These are phyloP conservation scores for Zygosaccharomyces bisporus DNA, from an alignment of 805 yeast species.

Conservation along the genomic window DNA sequence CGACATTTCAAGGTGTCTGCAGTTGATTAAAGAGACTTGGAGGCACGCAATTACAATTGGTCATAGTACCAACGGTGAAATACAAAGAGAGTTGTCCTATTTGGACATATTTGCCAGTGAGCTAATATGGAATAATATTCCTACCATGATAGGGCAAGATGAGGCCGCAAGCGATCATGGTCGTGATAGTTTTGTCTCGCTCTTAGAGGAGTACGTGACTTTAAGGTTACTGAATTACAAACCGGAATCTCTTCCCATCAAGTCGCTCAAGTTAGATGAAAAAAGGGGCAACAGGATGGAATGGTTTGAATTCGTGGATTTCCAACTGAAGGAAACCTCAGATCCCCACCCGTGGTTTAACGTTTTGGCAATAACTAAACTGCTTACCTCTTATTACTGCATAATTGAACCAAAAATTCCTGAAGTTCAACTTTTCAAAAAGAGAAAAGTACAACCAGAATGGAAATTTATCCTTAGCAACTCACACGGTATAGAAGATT, in stretches of 20 bases:
- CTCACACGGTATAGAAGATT: conserved; percentile 17
- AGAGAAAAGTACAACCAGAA: conserved; percentile 16
- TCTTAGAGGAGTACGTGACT: conserved; percentile 20
- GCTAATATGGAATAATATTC: conserved; percentile 34
- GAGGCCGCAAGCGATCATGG: conserved; percentile 8
- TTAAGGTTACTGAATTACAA: conserved; percentile 15
- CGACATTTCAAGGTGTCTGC: conserved; percentile 39
- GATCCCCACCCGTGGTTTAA: conserved; percentile 22
- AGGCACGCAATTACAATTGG: conserved; percentile 36
- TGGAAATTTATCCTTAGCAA: conserved; percentile 14
- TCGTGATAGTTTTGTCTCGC: conserved; percentile 5
- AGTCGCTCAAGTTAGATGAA: conserved; percentile 5
- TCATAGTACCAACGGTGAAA: conserved; percentile 40
- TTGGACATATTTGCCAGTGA: conserved; percentile 46
- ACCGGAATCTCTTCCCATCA: conserved; percentile 10
- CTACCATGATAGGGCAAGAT: conserved; percentile 22
- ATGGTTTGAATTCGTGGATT: conserved; percentile 22
- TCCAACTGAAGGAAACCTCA: conserved; percentile 14
- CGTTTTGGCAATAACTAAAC: conserved; percentile 16
- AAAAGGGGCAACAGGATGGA: not conserved
- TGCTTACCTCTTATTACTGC: conserved; percentile 19
- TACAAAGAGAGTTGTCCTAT: conserved; percentile 43
- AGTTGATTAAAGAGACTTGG: conserved; percentile 41
- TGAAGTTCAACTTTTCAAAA: conserved; percentile 21
- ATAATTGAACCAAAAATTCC: not conserved